Percentiles rank a stretch among this genome's conserved stretches.
Conservation (phyloP, 2,329 filamentous ascomycete species). For the Xylariaceae sp. region DNA sequence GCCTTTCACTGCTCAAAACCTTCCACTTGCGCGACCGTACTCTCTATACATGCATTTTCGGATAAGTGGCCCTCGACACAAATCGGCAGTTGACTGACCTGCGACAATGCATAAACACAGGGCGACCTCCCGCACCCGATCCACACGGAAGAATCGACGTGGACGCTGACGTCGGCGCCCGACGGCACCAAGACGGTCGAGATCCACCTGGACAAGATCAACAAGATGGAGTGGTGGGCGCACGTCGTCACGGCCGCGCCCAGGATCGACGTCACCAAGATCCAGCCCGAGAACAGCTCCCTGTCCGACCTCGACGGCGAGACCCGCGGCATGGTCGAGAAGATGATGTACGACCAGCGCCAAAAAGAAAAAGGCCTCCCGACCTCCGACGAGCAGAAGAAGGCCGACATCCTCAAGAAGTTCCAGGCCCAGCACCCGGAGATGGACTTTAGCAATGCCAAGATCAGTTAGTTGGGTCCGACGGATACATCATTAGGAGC, state of each 20-base stretch:
- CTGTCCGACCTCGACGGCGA: constrained; percentile 91
- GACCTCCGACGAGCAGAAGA: constrained; percentile 93
- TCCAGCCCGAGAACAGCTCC: constrained; percentile 89
- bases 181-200: constrained; percentile 71
- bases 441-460: constrained; percentile 73
- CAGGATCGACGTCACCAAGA: constrained; percentile 93
- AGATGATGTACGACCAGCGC: constrained; percentile 99
- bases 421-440: constrained; percentile 81
- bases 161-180: constrained; percentile 78
- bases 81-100: too few species aligned
- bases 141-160: constrained; percentile 84
- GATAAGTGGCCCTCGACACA: background rate
- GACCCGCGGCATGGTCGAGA: constrained; percentile 97
- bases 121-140: constrained; percentile 83
- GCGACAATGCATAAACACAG: constrained; percentile 48
- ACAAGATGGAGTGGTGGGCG: constrained; percentile 98
- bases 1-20: background rate
- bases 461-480: constrained; percentile 53
- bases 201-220: constrained; percentile 90
- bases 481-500: too few species aligned
- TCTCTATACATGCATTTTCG: background rate
- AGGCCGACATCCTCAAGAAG: constrained; percentile 88
- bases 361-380: constrained; percentile 93
- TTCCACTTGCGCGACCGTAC: background rate
- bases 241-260: constrained; percentile 87